Base-by-base conservation (phyloP, 1,284 basidiomycete genomes). In the Ceratorhiza oryzae-sativae region DNA sequence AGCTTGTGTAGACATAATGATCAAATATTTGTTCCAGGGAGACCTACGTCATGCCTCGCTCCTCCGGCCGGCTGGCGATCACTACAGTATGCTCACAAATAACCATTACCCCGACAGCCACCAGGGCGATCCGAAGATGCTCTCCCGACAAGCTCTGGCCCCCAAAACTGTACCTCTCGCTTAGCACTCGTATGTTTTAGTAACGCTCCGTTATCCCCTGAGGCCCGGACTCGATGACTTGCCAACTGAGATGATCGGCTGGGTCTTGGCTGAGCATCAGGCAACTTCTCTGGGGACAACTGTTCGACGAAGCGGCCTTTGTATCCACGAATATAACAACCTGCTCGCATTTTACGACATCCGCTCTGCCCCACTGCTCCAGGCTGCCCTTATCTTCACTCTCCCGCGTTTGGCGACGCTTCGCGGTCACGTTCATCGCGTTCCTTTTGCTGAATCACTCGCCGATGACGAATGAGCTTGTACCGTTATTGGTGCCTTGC, bases 181-280 rank as follows among this genome's bases (percentile, higher is more conserved):
- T 51, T 51, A 20, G 49, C 30, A 51, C 45, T 6, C 23, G 25
- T 27, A 12, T 12, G 13, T 51, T 12, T 27, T 25, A 30, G 20
- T 27, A 2, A 4, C 49, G 49, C 30, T 20, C 25, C 32, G 32
- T 55, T 1, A 34, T 55, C 30, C 34, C 53, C 10, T 20, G 10
- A 25, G 49, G 30, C 27, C 53, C 32, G 53, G 27, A 55, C 53
- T 34, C 25, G 20, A 1, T 34, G 18, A 8, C 30, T 34, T 51
- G 32, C 53, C 32, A 55, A 55, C 32, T 55, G 53, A 55, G 53
- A 55, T n/a, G 53, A 55, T 55, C 53, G 53, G 53, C 34, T 18
- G 27, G n/a, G 53, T 55, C 53, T 34, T 55, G 49, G 53, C 53
- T 55, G 53, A 55, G 32, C 15, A 55, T 55, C 53, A 10, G 12